These are phyloP conservation scores for Paecilomyces fulvus DNA, from an alignment of 2,329 filamentous ascomycete species.

Conservation along the genomic window DNA sequence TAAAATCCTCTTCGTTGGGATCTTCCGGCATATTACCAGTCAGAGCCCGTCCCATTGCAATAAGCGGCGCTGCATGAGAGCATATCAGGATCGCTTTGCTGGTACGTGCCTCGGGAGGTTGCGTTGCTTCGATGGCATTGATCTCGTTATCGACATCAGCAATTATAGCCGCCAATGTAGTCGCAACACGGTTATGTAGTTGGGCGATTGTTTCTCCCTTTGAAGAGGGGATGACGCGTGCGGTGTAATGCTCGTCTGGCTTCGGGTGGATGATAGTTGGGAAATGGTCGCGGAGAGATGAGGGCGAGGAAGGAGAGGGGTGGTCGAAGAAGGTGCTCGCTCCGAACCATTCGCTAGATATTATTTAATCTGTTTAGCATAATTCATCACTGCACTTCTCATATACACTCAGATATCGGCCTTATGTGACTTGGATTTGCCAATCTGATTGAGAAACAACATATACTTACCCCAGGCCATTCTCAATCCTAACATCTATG, in stretches of 20 bases:
- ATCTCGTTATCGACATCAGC: slow-evolving; percentile 57
- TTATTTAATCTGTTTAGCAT: neutral
- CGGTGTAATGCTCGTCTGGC: slow-evolving; percentile 44
- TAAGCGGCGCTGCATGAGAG: slow-evolving; percentile 82
- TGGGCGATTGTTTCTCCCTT: slow-evolving; percentile 72
- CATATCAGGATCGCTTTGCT: slow-evolving; percentile 63
- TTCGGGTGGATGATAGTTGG: slow-evolving; percentile 41
- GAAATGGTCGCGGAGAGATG: slow-evolving; percentile 59
- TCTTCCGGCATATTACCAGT: slow-evolving; percentile 70
- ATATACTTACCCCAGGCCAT: slow-evolving; percentile 41
- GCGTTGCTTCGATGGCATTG: slow-evolving; percentile 27
- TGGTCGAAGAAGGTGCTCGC: slow-evolving; percentile 70
- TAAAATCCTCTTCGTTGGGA: slow-evolving; percentile 68
- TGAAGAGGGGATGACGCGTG: slow-evolving; percentile 58
- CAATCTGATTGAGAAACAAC: neutral
- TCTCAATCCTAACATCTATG: slow-evolving; percentile 41
- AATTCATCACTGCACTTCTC: neutral
- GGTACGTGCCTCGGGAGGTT: slow-evolving; percentile 40
- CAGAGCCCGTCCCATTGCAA: slow-evolving; percentile 72
- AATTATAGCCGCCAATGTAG: slow-evolving; percentile 62
- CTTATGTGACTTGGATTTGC: neutral
- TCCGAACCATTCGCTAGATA: slow-evolving; percentile 78
- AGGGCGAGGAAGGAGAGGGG: slow-evolving; percentile 61
- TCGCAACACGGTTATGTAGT: slow-evolving; percentile 71
- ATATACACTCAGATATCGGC: neutral